Base-by-base conservation (phyloP, 202 grass and related monocot species). In the Zoysia matrella region DNA sequence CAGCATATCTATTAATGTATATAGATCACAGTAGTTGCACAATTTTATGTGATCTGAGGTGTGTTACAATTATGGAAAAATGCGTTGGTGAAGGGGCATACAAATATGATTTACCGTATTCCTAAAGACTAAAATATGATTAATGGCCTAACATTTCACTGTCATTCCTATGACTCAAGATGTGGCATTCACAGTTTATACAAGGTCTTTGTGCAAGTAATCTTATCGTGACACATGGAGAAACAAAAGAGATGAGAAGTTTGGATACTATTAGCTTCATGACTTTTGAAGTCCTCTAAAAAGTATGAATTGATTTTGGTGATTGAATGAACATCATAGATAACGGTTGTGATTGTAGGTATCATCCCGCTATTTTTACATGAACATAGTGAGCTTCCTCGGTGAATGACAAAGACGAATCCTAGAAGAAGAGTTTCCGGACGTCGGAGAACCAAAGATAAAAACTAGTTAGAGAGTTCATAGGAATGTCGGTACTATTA, bases 141-240 rank as follows among this genome's bases (percentile, higher is more conserved):
- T 54, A 18, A 8, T 12, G 53, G 52, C 16, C 12, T 64, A 51
- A 7, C 61, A 67, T 39, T 48, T 44, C 44, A 67, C 16, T 80
- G 40, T 48, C 36, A 67, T 39, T 61, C 66, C 36, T 82, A 57
- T 80, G 69, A 18, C 16, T 30, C 8, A n/a, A 44, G 47, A 56
- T 43, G 18, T 70, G 18, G 50, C 41, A 47, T 74, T 68, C 5
- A 41, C 0, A 5, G 41, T 69, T 75, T 54, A 49, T 61, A 68
- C 11, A 75, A 70, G 57, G 66, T 76, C 60, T 52, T 71, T 41
- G 65, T 60, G 39, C 52, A 77, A 89, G 40, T 15, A 70, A 77
- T 53, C 14, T 45, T 60, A 77, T 52, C 6, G 62, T 39, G 5
- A 48, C 3, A 79, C 46, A 49, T 78, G 68, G 52, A 65, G 3